Conservation (phyloP, 345 rosid genomes). For the Syzygium grande region DNA sequence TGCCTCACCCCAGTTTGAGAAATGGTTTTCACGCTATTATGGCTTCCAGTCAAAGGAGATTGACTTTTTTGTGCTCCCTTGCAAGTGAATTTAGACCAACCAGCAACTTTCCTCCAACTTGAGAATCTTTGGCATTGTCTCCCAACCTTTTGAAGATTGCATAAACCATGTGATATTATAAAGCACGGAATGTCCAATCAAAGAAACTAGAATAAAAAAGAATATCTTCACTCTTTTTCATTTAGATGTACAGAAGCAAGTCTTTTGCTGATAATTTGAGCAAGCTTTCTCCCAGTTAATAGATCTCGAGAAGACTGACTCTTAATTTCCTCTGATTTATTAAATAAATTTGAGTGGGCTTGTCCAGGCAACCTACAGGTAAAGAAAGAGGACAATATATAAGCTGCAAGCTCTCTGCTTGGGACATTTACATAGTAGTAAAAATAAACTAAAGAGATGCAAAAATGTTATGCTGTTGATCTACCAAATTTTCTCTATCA, state of each 20-base stretch:
- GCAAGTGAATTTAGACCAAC: constrained; percentile 6
- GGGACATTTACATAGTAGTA: background rate
- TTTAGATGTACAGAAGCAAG: constrained; percentile 1
- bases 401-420: constrained; percentile 13
- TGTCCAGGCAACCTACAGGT: constrained; percentile 30
- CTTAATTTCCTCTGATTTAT: constrained; percentile 17
- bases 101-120: constrained; percentile 3
- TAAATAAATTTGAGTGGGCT: constrained; percentile 23
- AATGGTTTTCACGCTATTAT: background rate
- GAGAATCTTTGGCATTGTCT: constrained; percentile 5
- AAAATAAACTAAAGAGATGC: background rate
- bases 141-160: constrained; percentile 23
- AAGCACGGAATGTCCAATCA: background rate
- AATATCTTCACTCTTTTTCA: background rate
- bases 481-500: background rate
- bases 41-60: background rate
- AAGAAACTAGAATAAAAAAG: background rate
- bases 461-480: background rate
- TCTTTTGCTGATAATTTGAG: constrained; percentile 16
- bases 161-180: background rate
- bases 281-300: constrained; percentile 13
- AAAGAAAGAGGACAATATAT: background rate
- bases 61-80: background rate
- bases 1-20: background rate
- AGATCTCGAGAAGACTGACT: constrained; percentile 18